A percentile compares a stretch with the other conserved stretches of the same genome.
phyloP scores from a whole-genome alignment of 768 basidiomycete species.

The Lactifluus piperatus region DNA sequence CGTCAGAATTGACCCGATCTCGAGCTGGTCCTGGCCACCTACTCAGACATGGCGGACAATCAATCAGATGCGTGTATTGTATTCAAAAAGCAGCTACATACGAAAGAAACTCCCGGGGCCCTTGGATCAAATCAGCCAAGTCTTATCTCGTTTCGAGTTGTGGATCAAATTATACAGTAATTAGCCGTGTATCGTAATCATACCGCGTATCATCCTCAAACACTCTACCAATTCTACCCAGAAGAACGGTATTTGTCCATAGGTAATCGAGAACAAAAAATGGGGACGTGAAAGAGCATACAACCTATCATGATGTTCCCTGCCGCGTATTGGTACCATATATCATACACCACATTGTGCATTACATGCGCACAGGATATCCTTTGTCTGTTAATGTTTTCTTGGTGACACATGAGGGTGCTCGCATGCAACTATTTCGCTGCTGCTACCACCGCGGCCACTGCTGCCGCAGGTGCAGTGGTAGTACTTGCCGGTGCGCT shows the following conservation, averaged over 20 bases:
- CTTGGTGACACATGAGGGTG: not conserved
- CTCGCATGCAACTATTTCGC: not conserved
- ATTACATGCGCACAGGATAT: conserved; percentile 2
- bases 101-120: not conserved
- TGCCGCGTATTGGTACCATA: not conserved
- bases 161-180: conserved; percentile 11
- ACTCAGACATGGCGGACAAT: not conserved
- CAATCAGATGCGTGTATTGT: not conserved
- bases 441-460: not conserved
- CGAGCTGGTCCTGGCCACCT: no score
- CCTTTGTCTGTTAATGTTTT: not conserved
- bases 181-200: conserved; percentile 8
- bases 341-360: conserved; percentile 1
- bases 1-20: no score
- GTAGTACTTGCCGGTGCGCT: not conserved
- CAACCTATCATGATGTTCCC: not conserved
- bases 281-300: not conserved
- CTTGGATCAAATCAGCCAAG: not conserved
- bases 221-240: conserved; percentile 7
- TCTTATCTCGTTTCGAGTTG: not conserved
- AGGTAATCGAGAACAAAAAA: not conserved
- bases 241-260: conserved; percentile 1
- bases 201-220: not conserved
- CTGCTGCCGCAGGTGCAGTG: not conserved
- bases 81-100: conserved; percentile 5